Base-by-base conservation (phyloP, 2,329 filamentous ascomycete species). In the Fusarium tuaranense region DNA sequence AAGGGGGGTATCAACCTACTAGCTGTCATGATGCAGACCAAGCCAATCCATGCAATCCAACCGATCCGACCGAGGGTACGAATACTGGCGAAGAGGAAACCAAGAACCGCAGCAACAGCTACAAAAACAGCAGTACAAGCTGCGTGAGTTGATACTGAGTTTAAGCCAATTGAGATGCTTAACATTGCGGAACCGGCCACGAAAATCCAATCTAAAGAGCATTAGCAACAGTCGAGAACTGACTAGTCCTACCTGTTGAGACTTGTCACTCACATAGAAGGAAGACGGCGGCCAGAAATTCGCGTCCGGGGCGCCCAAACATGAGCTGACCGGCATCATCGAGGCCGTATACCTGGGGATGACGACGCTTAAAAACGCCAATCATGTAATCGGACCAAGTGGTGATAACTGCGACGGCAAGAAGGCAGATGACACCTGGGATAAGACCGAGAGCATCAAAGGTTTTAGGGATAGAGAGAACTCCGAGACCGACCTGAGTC, bases 311-410 rank as follows among this genome's bases (percentile, higher is more conserved):
- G 5, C 79, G 82, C 16, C 87, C 87, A 69, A 87, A 86, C 10
- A 88, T 80, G 44, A 87, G 79, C 4, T 73, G 70, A 32, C 87
- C 87, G 4, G 84, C 87, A 70, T 89, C 87, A 62, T 87, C 87
- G 68, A 89, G 86, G 38, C 86, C 83, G 76, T 89, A 88, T 2
- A 88, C 84, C 46, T 85, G 81, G 4, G 82, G 83, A 73, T 89
- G 87, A 18, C 80, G 79, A 41, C 86, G 70, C 73, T 89, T 89
- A 81, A 88, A 89, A 20, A 80, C 76, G 9, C 85, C 86, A 9
- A 88, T 80, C 22, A 87, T 84, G 69, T 85, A 87, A 63, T 82
- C 81, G 5, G 85, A 86, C 86, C 86, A 88, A 2, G 83, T 86
- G 0, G 86, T 87, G 71, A 87, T 86, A 25, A 38, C 67, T 2